Base-by-base conservation (phyloP, 768 basidiomycete species). In the Lentinula sp. region DNA sequence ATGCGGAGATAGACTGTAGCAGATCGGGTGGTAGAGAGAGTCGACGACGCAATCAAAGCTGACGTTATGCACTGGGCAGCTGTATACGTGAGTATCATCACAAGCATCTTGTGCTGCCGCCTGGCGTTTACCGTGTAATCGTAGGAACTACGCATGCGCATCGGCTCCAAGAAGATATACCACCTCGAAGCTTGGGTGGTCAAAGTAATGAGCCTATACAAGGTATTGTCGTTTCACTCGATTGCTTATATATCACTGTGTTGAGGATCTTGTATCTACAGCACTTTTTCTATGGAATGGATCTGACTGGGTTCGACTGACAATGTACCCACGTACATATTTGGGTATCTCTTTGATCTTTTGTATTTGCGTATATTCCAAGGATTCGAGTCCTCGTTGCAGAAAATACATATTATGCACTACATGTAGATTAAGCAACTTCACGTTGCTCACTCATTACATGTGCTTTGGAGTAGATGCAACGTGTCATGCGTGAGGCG, bases 11-110 rank as follows among this genome's bases (percentile, higher is more conserved):
- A 97, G 96, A 99, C 96, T 3, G 84, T 98, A 42, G 91, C 95
- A 15, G 92, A 93, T 61, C 83, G 87, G 7, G 83, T 98, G 15
- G 86, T 94, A 28, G 90, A 93, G 50, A 83, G 85, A 62, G 91
- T 96, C 4, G 95, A 98, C 71, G 95, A 98, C 70, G 80, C 80
- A 55, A 71, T 99, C 61, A 97, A 95, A 74, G 85, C 89, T 0
- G 94, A 98, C 66, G 87, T 98, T 66, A 91, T 98, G 81, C 94
- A 97, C 70, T 98, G 95, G 95, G 93, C 96, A 3, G 94, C 97
- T 23, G 89, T 96, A 70, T 98, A 98, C 72, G 94, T 94, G 69
- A 63, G 91, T 75, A 23, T 56, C 42, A 18, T 53, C 45, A 8
- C n/a, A 45, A 16, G 23, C 45, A 57, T 39, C 50, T 60, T 55